Base-by-base conservation (phyloP, 768 basidiomycete species). In the Rhodotorula taiwanensis region DNA sequence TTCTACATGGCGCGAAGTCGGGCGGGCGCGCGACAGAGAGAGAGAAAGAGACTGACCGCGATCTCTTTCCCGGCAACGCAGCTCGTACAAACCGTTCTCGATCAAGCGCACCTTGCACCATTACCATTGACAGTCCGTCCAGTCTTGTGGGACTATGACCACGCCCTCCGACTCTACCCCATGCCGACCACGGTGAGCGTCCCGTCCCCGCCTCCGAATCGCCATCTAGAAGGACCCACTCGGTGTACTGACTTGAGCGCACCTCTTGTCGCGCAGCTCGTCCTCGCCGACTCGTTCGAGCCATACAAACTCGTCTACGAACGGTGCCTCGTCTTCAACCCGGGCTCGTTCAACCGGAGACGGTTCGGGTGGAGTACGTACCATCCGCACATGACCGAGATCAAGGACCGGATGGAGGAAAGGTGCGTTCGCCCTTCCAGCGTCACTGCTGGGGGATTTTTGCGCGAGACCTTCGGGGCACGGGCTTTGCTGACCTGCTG, bases 251-350 rank as follows among this genome's bases (percentile, higher is more conserved):
- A 34, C 23, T 11, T n/a, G 27, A 27, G 13, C 16, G 43, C 6
- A 43, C 27, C 2, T 39, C 45, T 5, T 9, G 1, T 5, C 41
- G 9, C 31, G 23, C 65, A 95, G 92, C 80, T 97, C 25, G 80
- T 98, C 36, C 82, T 99, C 18, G 95, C 95, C 2, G 95, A 99
- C 77, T 92, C 87, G 76, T 95, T 97, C 73, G 93, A 95, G 74
- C 83, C 87, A 51, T 99, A 90, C 75, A 90, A 95, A 72, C 80
- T 95, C 67, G 98, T 93, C 1, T 99, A 99, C 75, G 92, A 93
- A 25, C 91, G 91, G 16, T 98, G 95, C 72, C 95, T 98, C 76
- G 95, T 98, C 31, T 92, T 98, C 80, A 99, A 99, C 75, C 95
- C 95, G 0, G 93, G 95, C 25, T 85, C 86, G 53, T 97, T 98